A percentile compares a stretch with the other conserved stretches of the same genome.
Conservation (phyloP, 352 stramenopile genomes). For the Phytophthora crassamura region DNA sequence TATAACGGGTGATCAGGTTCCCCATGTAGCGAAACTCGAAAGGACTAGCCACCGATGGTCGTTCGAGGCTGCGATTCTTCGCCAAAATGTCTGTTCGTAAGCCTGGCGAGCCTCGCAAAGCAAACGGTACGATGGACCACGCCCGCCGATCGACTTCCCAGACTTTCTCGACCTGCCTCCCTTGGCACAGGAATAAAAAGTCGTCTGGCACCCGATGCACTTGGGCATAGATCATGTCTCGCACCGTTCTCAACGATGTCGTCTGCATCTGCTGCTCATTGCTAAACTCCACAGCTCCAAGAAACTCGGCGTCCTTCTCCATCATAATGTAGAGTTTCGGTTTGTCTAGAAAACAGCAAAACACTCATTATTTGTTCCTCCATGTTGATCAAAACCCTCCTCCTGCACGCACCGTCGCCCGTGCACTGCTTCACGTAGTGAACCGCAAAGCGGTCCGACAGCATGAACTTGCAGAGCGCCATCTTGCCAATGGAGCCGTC, state of each 20-base stretch:
- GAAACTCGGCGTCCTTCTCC: conserved; percentile 66
- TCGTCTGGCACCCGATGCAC: conserved; percentile 46
- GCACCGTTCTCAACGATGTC: conserved; percentile 51
- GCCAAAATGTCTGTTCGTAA: conserved; percentile 43
- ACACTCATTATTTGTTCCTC: neutral
- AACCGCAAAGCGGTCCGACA: conserved; percentile 55
- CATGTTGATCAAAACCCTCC: neutral
- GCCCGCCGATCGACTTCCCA: conserved; percentile 63
- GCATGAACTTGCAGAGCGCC: conserved; percentile 58
- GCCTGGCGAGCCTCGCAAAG: conserved; percentile 59
- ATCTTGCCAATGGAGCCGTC: conserved; percentile 40
- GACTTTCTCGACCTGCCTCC: conserved; percentile 51
- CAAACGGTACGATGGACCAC: conserved; percentile 68
- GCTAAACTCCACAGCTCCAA: conserved; percentile 67
- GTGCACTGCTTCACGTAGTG: conserved; percentile 76
- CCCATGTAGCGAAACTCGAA: conserved; percentile 78
- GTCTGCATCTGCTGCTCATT: conserved; percentile 59
- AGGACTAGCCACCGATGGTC: conserved; percentile 32
- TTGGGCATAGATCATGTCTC: conserved; percentile 56
- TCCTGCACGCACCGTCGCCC: conserved; percentile 40
- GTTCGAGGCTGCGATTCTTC: conserved; percentile 49
- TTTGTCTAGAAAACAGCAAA: conserved; percentile 38
- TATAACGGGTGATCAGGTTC: conserved; percentile 64
- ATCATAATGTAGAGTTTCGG: conserved; percentile 70
- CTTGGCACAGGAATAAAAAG: conserved; percentile 65